phyloP scores from a whole-genome alignment of 371 early-diverging fungal genomes.

The Capillidium heterosporum region DNA sequence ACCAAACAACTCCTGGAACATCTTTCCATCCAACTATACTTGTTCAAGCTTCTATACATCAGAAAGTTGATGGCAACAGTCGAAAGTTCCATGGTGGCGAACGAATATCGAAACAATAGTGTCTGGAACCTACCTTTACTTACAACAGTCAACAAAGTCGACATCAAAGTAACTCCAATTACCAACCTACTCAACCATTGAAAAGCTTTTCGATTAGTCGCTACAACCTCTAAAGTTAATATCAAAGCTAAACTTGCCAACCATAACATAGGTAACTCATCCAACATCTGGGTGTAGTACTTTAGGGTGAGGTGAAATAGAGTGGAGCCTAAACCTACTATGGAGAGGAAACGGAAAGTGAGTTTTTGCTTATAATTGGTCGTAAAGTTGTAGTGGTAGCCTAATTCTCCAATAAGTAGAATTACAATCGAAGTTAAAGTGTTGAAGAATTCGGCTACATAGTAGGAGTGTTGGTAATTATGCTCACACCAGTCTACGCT shows the following conservation, averaged over 20 bases:
- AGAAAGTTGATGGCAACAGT: background rate
- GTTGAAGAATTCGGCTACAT: slow-evolving; percentile 51
- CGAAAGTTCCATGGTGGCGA: background rate
- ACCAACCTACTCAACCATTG: background rate
- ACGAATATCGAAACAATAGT: background rate
- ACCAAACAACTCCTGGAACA: background rate
- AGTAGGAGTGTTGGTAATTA: slow-evolving; percentile 30
- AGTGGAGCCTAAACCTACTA: slow-evolving; percentile 53
- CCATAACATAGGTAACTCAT: slow-evolving; percentile 37
- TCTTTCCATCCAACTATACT: too few relatives aligned
- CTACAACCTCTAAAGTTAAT: background rate
- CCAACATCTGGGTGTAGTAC: slow-evolving; percentile 55
- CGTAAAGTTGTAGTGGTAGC: slow-evolving; percentile 11
- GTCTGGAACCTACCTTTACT: background rate
- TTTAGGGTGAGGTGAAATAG: slow-evolving; percentile 64
- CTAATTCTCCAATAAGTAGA: slow-evolving; percentile 30
- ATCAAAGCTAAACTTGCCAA: background rate
- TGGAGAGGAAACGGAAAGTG: slow-evolving; percentile 14
- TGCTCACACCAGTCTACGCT: slow-evolving; percentile 38
- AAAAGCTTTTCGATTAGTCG: background rate
- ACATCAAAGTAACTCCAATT: background rate
- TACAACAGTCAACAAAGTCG: background rate
- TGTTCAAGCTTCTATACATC: background rate
- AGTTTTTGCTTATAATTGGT: background rate
- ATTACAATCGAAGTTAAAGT: slow-evolving; percentile 38